phyloP scores from a whole-genome alignment of 2,329 filamentous ascomycete species.

The Phialophora expanda region DNA sequence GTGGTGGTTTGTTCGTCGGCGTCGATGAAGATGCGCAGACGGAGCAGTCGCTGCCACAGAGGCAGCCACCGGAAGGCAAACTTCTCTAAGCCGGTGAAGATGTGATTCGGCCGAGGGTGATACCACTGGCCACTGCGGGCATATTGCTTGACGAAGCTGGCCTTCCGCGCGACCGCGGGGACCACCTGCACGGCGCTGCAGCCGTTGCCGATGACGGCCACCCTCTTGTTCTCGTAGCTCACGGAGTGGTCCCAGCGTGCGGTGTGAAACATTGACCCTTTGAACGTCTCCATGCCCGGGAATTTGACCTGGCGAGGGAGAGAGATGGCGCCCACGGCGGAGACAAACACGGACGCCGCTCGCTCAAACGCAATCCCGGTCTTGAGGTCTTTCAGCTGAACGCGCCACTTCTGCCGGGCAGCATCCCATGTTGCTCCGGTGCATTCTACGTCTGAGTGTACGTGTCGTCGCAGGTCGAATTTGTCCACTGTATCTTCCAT shows the following conservation, averaged over 20 bases:
- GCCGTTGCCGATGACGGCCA: slow-evolving; percentile 63
- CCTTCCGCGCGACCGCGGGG: slow-evolving; percentile 42
- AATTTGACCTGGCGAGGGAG: slow-evolving; percentile 44
- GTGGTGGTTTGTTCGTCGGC: slow-evolving; percentile 48
- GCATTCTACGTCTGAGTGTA: slow-evolving; percentile 38
- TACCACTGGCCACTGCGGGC: slow-evolving; percentile 11
- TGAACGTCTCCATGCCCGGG: slow-evolving; percentile 58
- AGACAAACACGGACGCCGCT: slow-evolving; percentile 40
- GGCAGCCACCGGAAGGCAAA: slow-evolving; percentile 50
- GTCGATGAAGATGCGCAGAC: slow-evolving; percentile 27
- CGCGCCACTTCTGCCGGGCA: slow-evolving; percentile 39
- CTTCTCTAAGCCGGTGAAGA: slow-evolving; percentile 49
- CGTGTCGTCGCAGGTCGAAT: slow-evolving; percentile 40
- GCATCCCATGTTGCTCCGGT: slow-evolving; percentile 39
- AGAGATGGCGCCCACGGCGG: slow-evolving; percentile 43
- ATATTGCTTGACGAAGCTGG: slow-evolving; percentile 6
- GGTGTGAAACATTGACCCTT: slow-evolving; percentile 63
- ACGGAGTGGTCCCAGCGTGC: slow-evolving; percentile 58
- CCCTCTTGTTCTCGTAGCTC: slow-evolving; percentile 59
- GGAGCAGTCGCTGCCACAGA: slow-evolving; percentile 17
- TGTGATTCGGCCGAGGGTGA: slow-evolving; percentile 43
- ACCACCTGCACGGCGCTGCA: slow-evolving; percentile 65
- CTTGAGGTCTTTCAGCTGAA: slow-evolving; percentile 39
- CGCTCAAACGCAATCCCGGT: neutral
- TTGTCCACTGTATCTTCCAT: slow-evolving; percentile 44